Evolutionary conservation across 2,329 filamentous ascomycete species (phyloP), one percentile per base, ranked within the genome.

Genomic region (Huntiella omanensis): DNA sequence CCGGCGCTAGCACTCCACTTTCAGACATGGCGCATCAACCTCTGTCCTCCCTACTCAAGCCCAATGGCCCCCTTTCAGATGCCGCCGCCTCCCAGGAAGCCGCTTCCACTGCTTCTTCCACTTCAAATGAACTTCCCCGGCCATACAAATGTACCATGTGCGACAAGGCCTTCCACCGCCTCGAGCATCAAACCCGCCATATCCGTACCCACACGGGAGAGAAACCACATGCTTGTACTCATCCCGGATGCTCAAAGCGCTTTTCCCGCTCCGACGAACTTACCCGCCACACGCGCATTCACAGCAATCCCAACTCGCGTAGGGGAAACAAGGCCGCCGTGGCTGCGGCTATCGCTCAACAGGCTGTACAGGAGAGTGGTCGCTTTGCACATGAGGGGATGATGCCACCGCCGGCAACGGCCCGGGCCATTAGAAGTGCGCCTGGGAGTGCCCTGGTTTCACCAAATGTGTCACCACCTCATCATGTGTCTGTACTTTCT

Each of bases 81-180:
- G 69, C 53, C 19, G 51, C 43, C 19, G 40, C 40, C 11, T 32
- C 28, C 12, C 19, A 41, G 19, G 43, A 37, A 71, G 77, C 49
- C 75, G 83, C 57, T 56, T n/a, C 47, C 33, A 17, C 35, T 12
- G 19, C n/a, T 7, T 12, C 28, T 34, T 32, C 15, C 33, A 41
- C 28, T 13, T 41, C 37, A 4, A 69, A 64, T 49, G 88, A 96
- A 63, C 75, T 96, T 46, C 91, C 91, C 50, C 80, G 91, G 48
- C 88, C 88, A 1, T 98, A 98, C 77, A 96, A 96, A 70, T 98
- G 88, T 64, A 87, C 88, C 51, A 75, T 98, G 52, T 98, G 91
- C 69, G 88, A 95, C 58, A 93, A 95, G 72, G 88, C 91, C 51
- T 98, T 98, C 67, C 91, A 96, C 70, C 85, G 91, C 52, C 73